phyloP scores from a whole-genome alignment of 495 filamentous ascomycete genomes.

The Penicillium canescens region DNA sequence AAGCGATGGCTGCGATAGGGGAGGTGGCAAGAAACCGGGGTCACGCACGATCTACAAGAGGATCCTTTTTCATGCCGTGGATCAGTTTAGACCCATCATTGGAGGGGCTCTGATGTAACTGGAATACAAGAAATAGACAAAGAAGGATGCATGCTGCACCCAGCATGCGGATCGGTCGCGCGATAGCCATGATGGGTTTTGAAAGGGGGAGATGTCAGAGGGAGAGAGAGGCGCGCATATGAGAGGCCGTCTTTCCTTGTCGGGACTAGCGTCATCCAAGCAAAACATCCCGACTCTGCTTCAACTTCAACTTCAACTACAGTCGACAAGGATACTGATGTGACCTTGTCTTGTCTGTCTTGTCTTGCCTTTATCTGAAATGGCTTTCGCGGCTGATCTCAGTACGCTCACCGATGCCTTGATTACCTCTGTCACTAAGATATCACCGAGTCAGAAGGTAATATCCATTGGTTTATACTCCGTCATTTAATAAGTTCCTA shows the following conservation, averaged over 20 bases:
- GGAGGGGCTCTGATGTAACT: conserved; percentile 56
- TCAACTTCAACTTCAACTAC: conserved; percentile 6
- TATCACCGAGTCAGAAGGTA: conserved; percentile 31
- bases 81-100: conserved; percentile 34
- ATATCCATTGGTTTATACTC: not conserved
- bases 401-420: conserved; percentile 37
- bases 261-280: conserved; percentile 28
- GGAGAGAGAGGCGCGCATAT: conserved; percentile 10
- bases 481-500: conserved; percentile 38
- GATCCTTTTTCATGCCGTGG: conserved; percentile 66
- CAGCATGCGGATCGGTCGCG: conserved; percentile 78
- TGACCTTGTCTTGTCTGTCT: not conserved
- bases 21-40: conserved; percentile 7
- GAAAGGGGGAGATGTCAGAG: conserved; percentile 21
- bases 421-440: conserved; percentile 30
- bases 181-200: conserved; percentile 67
- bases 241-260: conserved; percentile 28
- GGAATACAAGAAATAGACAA: conserved; percentile 72
- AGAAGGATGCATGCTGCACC: conserved; percentile 67
- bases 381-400: conserved; percentile 48
- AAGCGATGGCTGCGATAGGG: not conserved
- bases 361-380: conserved; percentile 20
- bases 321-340: not conserved
- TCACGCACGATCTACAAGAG: conserved; percentile 76
- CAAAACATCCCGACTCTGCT: conserved; percentile 19